Percentiles rank a stretch among this genome's conserved stretches.
These are phyloP conservation scores for Zelopaecilomyces penicillatus DNA, from an alignment of 2,329 filamentous ascomycete species.

Conservation along the genomic window DNA sequence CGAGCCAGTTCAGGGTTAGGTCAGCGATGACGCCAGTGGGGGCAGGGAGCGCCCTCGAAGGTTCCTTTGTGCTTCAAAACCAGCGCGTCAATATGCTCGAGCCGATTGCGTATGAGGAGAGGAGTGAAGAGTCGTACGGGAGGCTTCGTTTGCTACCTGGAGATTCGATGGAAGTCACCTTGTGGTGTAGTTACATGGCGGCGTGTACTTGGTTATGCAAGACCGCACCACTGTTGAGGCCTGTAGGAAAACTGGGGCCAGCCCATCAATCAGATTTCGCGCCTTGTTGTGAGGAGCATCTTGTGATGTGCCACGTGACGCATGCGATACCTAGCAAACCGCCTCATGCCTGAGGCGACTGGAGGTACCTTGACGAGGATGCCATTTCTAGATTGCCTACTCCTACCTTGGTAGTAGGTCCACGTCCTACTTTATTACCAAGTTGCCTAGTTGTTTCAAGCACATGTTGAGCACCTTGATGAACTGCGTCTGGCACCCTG, in stretches of 20 bases:
- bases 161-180: slow-evolving; percentile 23
- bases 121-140: slow-evolving; percentile 1
- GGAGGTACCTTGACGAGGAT: neutral
- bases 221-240: slow-evolving; percentile 12
- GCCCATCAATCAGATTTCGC: slow-evolving; percentile 7
- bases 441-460: too few species aligned
- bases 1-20: slow-evolving; percentile 27
- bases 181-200: slow-evolving; percentile 24
- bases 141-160: slow-evolving; percentile 5
- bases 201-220: slow-evolving; percentile 24
- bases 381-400: too few species aligned
- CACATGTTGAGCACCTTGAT: too few species aligned
- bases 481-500: too few species aligned
- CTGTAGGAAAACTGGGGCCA: slow-evolving; percentile 12
- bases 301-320: slow-evolving; percentile 8
- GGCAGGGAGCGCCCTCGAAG: slow-evolving; percentile 4
- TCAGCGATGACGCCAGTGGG: slow-evolving; percentile 31
- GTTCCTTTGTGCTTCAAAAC: neutral
- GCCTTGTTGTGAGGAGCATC: slow-evolving; percentile 4
- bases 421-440: too few species aligned
- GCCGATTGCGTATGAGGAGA: slow-evolving; percentile 5
- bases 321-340: neutral
- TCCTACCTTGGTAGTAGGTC: too few species aligned
- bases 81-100: slow-evolving; percentile 4
- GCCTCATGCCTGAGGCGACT: neutral